phyloP scores from a whole-genome alignment of 768 basidiomycete genomes.

The Boletales sp. region DNA sequence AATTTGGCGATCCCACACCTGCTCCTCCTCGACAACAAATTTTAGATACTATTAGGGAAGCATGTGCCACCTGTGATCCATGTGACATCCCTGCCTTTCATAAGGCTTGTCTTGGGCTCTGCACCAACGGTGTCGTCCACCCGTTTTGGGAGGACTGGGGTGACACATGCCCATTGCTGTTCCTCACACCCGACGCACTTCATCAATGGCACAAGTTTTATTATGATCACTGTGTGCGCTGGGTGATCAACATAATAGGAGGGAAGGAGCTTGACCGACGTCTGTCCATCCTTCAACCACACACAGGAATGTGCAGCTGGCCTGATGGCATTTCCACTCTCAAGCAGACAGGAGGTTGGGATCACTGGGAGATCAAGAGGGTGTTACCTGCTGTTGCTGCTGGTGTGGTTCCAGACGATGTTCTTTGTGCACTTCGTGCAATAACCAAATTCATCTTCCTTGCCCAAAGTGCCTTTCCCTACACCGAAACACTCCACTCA shows the following conservation, averaged over 20 bases:
- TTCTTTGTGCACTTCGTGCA: constrained; percentile 32
- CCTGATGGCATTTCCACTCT: constrained; percentile 2
- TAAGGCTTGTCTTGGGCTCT: neutral
- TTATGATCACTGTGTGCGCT: constrained; percentile 18
- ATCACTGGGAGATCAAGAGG: constrained; percentile 7
- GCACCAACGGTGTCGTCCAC: neutral
- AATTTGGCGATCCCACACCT: constrained; percentile 10
- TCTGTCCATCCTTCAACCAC: constrained; percentile 21
- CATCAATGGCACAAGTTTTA: constrained; percentile 28
- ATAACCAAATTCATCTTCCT: constrained; percentile 39
- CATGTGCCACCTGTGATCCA: constrained; percentile 10
- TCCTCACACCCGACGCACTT: constrained; percentile 25
- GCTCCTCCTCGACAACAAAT: neutral
- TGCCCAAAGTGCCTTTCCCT: constrained; percentile 24
- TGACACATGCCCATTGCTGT: constrained; percentile 12
- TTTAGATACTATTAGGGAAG: neutral
- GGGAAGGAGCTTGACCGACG: constrained; percentile 25
- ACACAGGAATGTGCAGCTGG: constrained; percentile 1
- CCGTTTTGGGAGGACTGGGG: constrained; percentile 36
- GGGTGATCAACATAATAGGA: constrained; percentile 15
- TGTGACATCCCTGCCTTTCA: neutral
- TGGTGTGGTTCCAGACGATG: constrained; percentile 18
- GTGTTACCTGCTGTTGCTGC: neutral
- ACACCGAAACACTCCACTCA: constrained; percentile 1
- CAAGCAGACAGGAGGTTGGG: constrained; percentile 5